Percentiles rank a stretch among this genome's conserved stretches.
phyloP scores from a whole-genome alignment of 2,329 filamentous ascomycete species.

The Emmonsia crescens region DNA sequence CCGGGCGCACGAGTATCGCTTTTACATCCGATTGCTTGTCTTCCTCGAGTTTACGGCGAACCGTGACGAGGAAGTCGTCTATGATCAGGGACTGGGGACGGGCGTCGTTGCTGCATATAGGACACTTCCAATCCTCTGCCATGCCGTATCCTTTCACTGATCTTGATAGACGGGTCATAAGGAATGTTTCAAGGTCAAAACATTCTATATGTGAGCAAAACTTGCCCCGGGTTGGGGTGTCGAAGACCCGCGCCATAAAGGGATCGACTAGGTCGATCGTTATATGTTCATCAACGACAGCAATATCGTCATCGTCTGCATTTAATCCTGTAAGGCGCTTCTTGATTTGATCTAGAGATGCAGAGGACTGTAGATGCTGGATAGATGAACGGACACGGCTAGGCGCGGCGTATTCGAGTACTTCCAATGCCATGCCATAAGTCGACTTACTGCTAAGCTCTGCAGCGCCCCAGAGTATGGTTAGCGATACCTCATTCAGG shows the following conservation, averaged over 20 bases:
- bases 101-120: slow-evolving; percentile 68
- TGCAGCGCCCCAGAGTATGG: slow-evolving; percentile 30
- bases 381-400: slow-evolving; percentile 29
- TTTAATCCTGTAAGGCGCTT: slow-evolving; percentile 26
- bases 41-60: slow-evolving; percentile 46
- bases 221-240: slow-evolving; percentile 58
- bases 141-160: slow-evolving; percentile 27
- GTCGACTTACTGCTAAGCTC: slow-evolving; percentile 20
- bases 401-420: slow-evolving; percentile 46
- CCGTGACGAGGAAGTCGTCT: slow-evolving; percentile 60
- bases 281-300: slow-evolving; percentile 47
- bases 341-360: slow-evolving; percentile 50
- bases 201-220: slow-evolving; percentile 71
- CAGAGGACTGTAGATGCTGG: slow-evolving; percentile 32
- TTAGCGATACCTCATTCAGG: slow-evolving; percentile 50
- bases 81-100: slow-evolving; percentile 59
- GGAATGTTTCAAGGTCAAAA: slow-evolving; percentile 78
- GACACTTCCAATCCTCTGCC: slow-evolving; percentile 65
- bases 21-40: slow-evolving; percentile 42
- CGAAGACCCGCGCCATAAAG: slow-evolving; percentile 54
- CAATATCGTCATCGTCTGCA: slow-evolving; percentile 52
- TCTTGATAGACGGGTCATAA: slow-evolving; percentile 49
- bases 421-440: slow-evolving; percentile 55
- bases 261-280: slow-evolving; percentile 57
- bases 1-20: slow-evolving; percentile 51